Conservation (phyloP, 2,329 filamentous ascomycete species). For the Metarhizium guizhouense region DNA sequence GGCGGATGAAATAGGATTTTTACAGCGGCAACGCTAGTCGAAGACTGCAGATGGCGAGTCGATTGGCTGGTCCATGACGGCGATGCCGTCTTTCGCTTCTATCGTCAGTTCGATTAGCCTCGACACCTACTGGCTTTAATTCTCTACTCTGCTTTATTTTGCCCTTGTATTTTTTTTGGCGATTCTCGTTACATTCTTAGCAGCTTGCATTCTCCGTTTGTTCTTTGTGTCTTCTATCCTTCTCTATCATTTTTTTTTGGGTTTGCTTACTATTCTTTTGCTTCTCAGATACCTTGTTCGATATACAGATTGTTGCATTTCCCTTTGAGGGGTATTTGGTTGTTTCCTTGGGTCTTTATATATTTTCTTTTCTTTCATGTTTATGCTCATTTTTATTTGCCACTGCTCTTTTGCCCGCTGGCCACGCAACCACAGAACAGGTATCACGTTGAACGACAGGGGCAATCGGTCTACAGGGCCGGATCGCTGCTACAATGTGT, state of each 20-base stretch:
- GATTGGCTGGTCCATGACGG: slow-evolving; percentile 44
- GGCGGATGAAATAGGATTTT: slow-evolving; percentile 21
- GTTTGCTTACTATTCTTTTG: slow-evolving; percentile 13
- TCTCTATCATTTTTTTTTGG: slow-evolving; percentile 12
- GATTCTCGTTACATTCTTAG: not conserved
- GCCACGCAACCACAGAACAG: slow-evolving; percentile 3
- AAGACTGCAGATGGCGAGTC: slow-evolving; percentile 32
- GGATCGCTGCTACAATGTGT: not conserved
- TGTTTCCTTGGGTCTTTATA: not conserved
- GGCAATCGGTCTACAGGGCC: not conserved
- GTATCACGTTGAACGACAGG: not conserved
- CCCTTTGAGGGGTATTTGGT: not conserved
- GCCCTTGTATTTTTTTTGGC: not conserved
- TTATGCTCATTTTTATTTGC: not conserved
- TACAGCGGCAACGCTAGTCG: slow-evolving; percentile 29
- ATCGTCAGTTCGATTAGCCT: slow-evolving; percentile 31
- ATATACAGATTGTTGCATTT: slow-evolving; percentile 33
- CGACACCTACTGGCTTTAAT: slow-evolving; percentile 30
- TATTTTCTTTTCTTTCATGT: not conserved
- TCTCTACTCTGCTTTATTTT: slow-evolving; percentile 6
- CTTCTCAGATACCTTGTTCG: slow-evolving; percentile 52
- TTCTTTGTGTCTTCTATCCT: slow-evolving; percentile 15
- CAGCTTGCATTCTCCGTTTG: slow-evolving; percentile 13
- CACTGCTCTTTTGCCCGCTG: not conserved
- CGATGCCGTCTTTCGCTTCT: slow-evolving; percentile 24